phyloP scores from a whole-genome alignment of 192 early-diverging fungal genomes.

The Kickxella alabastrina region DNA sequence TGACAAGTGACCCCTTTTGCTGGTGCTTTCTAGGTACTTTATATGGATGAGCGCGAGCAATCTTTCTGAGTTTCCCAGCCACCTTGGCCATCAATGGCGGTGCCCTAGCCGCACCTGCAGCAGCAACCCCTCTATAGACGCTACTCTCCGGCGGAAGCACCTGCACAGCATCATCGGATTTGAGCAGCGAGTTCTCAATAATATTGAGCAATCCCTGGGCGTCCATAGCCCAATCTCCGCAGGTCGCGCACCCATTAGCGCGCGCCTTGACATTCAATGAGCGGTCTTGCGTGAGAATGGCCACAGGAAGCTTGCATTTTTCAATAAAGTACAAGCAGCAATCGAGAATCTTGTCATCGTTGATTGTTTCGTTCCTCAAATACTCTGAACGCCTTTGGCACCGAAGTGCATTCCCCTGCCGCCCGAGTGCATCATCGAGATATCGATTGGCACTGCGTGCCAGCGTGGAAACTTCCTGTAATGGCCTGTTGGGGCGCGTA shows the following conservation, averaged over 20 bases:
- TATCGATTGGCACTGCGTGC: constrained; percentile 35
- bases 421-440: constrained; percentile 19
- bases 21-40: too few relatives aligned
- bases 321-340: constrained; percentile 47
- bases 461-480: constrained; percentile 4
- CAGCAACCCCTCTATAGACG: too few relatives aligned
- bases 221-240: constrained; percentile 16
- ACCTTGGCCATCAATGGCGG: too few relatives aligned
- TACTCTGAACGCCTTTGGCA: constrained; percentile 40
- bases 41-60: too few relatives aligned
- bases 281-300: constrained; percentile 34
- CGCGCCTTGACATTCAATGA: constrained; percentile 37
- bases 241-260: constrained; percentile 34
- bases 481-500: background rate
- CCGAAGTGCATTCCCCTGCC: constrained; percentile 18
- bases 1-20: too few relatives aligned
- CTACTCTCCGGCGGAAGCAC: too few relatives aligned
- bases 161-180: too few relatives aligned
- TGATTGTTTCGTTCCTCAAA: constrained; percentile 16
- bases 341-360: constrained; percentile 43
- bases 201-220: constrained; percentile 11
- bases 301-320: constrained; percentile 20
- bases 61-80: too few relatives aligned
- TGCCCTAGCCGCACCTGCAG: too few relatives aligned
- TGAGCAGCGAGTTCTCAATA: constrained; percentile 5